Evolutionary conservation across 371 early-diverging fungal species (phyloP), one percentile per base, ranked within the genome.

Genomic region (Globomyces sp.): DNA sequence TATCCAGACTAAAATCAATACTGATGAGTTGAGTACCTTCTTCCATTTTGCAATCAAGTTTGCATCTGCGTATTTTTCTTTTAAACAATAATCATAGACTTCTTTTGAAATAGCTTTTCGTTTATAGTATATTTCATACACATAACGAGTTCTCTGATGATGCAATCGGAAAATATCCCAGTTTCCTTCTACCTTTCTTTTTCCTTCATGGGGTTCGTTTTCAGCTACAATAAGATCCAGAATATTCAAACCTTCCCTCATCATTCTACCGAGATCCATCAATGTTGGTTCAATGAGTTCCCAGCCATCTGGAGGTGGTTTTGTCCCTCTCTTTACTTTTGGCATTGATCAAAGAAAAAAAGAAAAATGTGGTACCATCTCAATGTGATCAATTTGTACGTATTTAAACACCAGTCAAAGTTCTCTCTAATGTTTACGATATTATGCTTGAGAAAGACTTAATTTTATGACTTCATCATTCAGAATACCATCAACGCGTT

Each of bases 151-250:
- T 57, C 99, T 89, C 74, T 97, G 94, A 75, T 98, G 96, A 74
- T 98, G 96, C n/a, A 99, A 81, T 45, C 94, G 89, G 77, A 98
- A 95, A 44, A 99, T 92, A 11, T 93, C 90, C 99, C 99, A 99
- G 37, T 89, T 68, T 37, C 95, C 82, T 80, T 98, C 97, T 4
- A 88, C 89, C 70, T 91, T 92, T 69, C 98, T 91, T 77, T 94
- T 96, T 58, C 95, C 96, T 71, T 95, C 93, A 71, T 91, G 91
- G 1, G 94, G 86, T 68, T 95, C 96, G 78, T 92, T 97, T 73
- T 98, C 98, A 69, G 94, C 98, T 24, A 24, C 24, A 24, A 24
- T 24, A 24, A 24, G 24, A 24, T 24, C 24, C 24, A 24, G 24
- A 24, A 24, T 24, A 24, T 24, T 24, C 24, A 24, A 24, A 24